Percentiles rank a stretch among this genome's conserved stretches.
These are phyloP conservation scores for Conticribra weissflogii DNA, from an alignment of 108 stramenopile species.

Conservation along the genomic window DNA sequence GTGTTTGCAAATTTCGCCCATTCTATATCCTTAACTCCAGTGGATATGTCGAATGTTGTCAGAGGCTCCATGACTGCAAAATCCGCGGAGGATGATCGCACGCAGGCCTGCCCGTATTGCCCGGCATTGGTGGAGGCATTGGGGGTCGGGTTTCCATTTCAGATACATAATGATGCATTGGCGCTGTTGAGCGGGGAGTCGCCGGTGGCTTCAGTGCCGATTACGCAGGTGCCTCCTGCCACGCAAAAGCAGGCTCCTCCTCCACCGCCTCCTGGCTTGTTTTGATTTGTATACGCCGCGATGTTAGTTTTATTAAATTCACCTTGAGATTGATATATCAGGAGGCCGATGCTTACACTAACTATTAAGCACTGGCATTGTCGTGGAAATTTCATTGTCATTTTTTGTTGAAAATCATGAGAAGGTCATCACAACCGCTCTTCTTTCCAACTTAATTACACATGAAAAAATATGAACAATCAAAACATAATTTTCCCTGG, in stretches of 20 bases:
- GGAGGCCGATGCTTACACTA: no score
- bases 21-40: constrained; percentile 54
- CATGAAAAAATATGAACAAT: no score
- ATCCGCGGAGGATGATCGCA: no score
- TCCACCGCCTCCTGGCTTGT: constrained; percentile 42
- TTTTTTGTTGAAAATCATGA: no score
- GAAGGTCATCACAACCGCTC: no score
- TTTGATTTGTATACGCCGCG: neutral
- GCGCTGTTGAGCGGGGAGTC: constrained; percentile 51
- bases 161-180: constrained; percentile 81
- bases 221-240: constrained; percentile 16
- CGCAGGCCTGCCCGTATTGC: neutral
- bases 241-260: constrained; percentile 4
- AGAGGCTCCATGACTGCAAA: no score
- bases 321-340: no score
- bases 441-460: no score
- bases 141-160: constrained; percentile 50
- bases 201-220: constrained; percentile 33
- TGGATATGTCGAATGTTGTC: constrained; percentile 1
- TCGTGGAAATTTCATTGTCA: no score
- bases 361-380: no score
- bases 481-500: no score
- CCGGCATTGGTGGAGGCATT: constrained; percentile 21
- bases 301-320: neutral
- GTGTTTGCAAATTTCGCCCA: constrained; percentile 67